A percentile compares a stretch with the other conserved stretches of the same genome.
Conservation (phyloP, 352 stramenopile genomes). For the Globisporangium viniferum region DNA sequence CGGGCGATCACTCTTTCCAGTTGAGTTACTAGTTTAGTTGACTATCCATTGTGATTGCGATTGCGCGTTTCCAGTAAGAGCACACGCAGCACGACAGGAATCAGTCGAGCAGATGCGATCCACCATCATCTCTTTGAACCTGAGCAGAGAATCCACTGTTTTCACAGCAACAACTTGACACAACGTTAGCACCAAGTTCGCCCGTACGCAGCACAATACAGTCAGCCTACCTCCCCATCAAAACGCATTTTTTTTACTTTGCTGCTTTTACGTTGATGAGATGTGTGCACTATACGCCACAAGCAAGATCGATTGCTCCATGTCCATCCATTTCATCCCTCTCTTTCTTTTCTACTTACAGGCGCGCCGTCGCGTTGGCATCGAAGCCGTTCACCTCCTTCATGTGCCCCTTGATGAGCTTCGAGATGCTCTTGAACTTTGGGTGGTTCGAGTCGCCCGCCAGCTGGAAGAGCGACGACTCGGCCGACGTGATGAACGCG, state of each 20-base stretch:
- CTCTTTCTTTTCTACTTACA: constrained; percentile 9
- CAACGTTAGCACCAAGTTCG: background rate
- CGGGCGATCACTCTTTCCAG: too few species aligned
- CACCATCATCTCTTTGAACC: too few species aligned
- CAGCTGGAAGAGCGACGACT: constrained; percentile 95
- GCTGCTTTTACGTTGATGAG: background rate
- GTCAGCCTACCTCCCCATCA: background rate
- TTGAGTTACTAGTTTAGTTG: too few species aligned
- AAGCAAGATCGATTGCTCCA: background rate
- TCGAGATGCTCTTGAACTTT: constrained; percentile 93
- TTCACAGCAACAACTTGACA: too few species aligned
- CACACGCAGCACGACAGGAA: too few species aligned
- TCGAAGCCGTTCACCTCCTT: constrained; percentile 63
- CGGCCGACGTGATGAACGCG: constrained; percentile 94
- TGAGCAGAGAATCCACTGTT: too few species aligned
- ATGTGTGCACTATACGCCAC: background rate
- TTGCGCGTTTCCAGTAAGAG: too few species aligned
- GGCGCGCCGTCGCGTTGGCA: constrained; percentile 7
- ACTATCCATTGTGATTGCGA: too few species aligned
- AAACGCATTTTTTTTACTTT: background rate
- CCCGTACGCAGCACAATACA: background rate
- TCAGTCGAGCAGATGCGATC: too few species aligned
- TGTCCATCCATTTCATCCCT: background rate
- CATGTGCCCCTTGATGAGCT: constrained; percentile 93
- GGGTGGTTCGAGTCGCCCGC: constrained; percentile 88